Percentiles rank a stretch among this genome's conserved stretches.
phyloP scores from a whole-genome alignment of 2,329 filamentous ascomycete genomes.

The Helotiales sp. region DNA sequence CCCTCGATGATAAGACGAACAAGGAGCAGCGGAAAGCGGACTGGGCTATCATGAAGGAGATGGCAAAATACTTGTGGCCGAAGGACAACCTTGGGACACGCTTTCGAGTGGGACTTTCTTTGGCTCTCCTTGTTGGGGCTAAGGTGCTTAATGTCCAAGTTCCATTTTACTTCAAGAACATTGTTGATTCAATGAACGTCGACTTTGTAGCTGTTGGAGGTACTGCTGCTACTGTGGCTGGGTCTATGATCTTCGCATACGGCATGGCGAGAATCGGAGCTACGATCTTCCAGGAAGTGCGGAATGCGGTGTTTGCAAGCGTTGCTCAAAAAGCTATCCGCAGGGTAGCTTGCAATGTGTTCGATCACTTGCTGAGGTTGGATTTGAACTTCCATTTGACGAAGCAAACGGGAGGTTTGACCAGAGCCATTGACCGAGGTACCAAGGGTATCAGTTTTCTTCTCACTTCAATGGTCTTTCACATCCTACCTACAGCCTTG shows the following conservation, averaged over 20 bases:
- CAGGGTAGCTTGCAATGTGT: slow-evolving; percentile 88
- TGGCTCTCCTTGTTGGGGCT: slow-evolving; percentile 82
- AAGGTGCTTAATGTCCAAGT: slow-evolving; percentile 98
- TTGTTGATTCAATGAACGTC: slow-evolving; percentile 97
- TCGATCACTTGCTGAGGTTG: slow-evolving; percentile 83
- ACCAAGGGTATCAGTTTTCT: slow-evolving; percentile 99
- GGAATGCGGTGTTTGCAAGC: slow-evolving; percentile 95
- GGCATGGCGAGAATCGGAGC: slow-evolving; percentile 87
- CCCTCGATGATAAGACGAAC: slow-evolving; percentile 69
- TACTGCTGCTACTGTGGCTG: slow-evolving; percentile 85
- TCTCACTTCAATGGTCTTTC: slow-evolving; percentile 97
- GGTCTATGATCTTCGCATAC: slow-evolving; percentile 92
- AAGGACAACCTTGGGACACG: slow-evolving; percentile 85
- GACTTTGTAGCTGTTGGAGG: slow-evolving; percentile 87
- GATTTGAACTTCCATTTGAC: slow-evolving; percentile 94
- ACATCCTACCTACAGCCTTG: slow-evolving; percentile 89
- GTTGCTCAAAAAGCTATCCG: slow-evolving; percentile 97
- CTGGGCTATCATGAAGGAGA: slow-evolving; percentile 98
- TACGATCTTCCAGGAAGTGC: slow-evolving; percentile 87
- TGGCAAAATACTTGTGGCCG: slow-evolving; percentile 95
- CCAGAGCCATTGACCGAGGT: slow-evolving; percentile 91
- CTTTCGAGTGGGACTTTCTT: slow-evolving; percentile 81
- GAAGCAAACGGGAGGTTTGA: slow-evolving; percentile 93
- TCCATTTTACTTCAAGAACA: slow-evolving; percentile 98
- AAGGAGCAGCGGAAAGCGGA: slow-evolving; percentile 95